Evolutionary conservation across 768 basidiomycete species (phyloP).

Genomic region (Auricularia heimuer): DNA sequence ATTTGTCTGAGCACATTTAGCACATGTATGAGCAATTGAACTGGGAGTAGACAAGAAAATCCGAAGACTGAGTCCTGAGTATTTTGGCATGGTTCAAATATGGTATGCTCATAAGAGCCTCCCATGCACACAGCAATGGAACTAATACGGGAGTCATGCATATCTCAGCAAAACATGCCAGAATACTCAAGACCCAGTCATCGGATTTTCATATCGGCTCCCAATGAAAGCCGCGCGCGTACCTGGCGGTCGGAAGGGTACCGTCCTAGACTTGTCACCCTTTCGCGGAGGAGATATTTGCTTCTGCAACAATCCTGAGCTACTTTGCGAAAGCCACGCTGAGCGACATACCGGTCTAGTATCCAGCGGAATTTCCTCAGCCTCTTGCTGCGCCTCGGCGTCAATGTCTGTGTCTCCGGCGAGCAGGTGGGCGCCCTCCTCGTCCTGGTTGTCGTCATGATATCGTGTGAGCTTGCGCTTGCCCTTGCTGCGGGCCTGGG

Average conservation of each 20-base stretch:
- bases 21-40: too few relatives aligned
- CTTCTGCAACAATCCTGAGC: slow-evolving; percentile 14
- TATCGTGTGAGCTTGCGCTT: slow-evolving; percentile 37
- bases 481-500: slow-evolving; percentile 20
- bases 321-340: slow-evolving; percentile 14
- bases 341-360: slow-evolving; percentile 19
- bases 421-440: slow-evolving; percentile 49
- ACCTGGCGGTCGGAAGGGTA: slow-evolving; percentile 72
- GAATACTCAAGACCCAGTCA: too few relatives aligned
- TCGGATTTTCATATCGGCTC: too few relatives aligned
- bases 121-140: not conserved
- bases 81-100: too few relatives aligned
- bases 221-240: slow-evolving; percentile 7
- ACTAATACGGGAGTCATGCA: slow-evolving; percentile 3
- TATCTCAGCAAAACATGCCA: too few relatives aligned
- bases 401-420: slow-evolving; percentile 16
- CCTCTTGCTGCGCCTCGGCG: slow-evolving; percentile 21
- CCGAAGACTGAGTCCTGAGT: too few relatives aligned
- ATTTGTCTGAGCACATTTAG: slow-evolving; percentile 42
- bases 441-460: slow-evolving; percentile 51
- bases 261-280: slow-evolving; percentile 58
- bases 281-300: slow-evolving; percentile 27
- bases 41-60: too few relatives aligned
- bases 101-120: too few relatives aligned
- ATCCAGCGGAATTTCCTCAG: slow-evolving; percentile 20